Conservation (phyloP, 192 early-diverging fungal species). For the Irineochytrium annulatum region DNA sequence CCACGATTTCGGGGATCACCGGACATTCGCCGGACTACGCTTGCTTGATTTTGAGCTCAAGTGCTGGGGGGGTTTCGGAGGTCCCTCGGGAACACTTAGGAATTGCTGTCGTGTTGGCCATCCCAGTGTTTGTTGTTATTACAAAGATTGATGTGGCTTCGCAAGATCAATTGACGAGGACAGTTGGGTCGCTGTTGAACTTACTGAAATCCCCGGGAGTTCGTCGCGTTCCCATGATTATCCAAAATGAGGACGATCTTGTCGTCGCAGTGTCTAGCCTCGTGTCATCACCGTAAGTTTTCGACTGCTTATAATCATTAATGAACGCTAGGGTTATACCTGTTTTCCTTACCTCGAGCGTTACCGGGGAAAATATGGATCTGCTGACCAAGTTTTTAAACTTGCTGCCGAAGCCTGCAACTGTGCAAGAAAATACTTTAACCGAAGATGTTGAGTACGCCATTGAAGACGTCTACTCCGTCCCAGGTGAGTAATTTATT, state of each 20-base stretch:
- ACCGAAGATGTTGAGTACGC: constrained; percentile 46
- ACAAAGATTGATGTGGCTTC: constrained; percentile 74
- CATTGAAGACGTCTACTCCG: constrained; percentile 80
- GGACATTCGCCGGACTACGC: constrained; percentile 81
- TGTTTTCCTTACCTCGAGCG: constrained; percentile 79
- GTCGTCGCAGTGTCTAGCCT: constrained; percentile 30
- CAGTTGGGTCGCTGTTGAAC: constrained; percentile 35
- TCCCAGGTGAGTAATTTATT: constrained; percentile 46
- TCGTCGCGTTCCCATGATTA: constrained; percentile 40
- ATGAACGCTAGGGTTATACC: constrained; percentile 57
- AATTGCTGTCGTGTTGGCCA: constrained; percentile 65
- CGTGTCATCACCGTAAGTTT: constrained; percentile 16
- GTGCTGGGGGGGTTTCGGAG: constrained; percentile 56
- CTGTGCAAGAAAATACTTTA: constrained; percentile 17
- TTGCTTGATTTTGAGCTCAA: constrained; percentile 75
- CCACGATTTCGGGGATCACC: constrained; percentile 81
- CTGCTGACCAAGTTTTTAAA: constrained; percentile 65
- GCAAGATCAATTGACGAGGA: constrained; percentile 36
- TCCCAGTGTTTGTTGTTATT: constrained; percentile 79
- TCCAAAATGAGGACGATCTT: constrained; percentile 44
- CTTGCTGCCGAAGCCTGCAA: constrained; percentile 61
- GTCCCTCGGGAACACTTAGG: constrained; percentile 77
- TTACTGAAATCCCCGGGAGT: constrained; percentile 44
- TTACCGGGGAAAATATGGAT: constrained; percentile 69
- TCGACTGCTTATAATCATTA: constrained; percentile 7